Evolutionary conservation across 2,329 filamentous ascomycete genomes (phyloP).

Genomic region (Boeremia lycopersici): DNA sequence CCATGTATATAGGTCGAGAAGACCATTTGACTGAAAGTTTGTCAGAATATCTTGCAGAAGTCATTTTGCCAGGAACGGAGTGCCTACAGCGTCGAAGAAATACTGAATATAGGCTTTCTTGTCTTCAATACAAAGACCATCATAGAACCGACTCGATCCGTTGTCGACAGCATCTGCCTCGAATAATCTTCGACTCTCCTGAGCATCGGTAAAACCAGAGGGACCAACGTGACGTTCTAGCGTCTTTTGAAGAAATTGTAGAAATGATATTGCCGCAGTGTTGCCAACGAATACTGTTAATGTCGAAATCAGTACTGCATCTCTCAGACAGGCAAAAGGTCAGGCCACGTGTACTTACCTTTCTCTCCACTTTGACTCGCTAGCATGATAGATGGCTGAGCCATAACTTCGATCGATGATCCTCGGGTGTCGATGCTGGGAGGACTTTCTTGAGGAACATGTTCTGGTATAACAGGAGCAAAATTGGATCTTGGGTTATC

Average conservation of each 20-base stretch:
- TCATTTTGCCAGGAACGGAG: slow-evolving; percentile 23
- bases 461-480: not conserved
- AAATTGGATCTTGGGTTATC: not conserved
- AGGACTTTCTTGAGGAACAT: slow-evolving; percentile 5
- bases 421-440: slow-evolving; percentile 22
- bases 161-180: slow-evolving; percentile 52
- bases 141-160: slow-evolving; percentile 29
- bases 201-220: slow-evolving; percentile 60
- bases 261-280: slow-evolving; percentile 61
- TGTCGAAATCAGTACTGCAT: not conserved
- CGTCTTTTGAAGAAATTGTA: slow-evolving; percentile 59
- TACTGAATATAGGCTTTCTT: slow-evolving; percentile 39
- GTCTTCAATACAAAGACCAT: slow-evolving; percentile 39
- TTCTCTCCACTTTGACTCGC: slow-evolving; percentile 59
- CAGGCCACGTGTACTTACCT: slow-evolving; percentile 38
- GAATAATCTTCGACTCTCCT: slow-evolving; percentile 59
- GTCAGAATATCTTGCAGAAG: not conserved
- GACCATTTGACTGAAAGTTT: slow-evolving; percentile 4
- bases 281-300: slow-evolving; percentile 57
- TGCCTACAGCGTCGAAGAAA: slow-evolving; percentile 42
- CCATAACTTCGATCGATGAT: slow-evolving; percentile 17
- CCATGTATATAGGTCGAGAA: slow-evolving; percentile 11
- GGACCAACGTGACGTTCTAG: slow-evolving; percentile 60
- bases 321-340: not conserved
- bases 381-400: slow-evolving; percentile 51